A percentile compares a stretch with the other conserved stretches of the same genome.
These are phyloP conservation scores for Cyberlindnera bimundalis DNA, from an alignment of 805 yeast genomes.

Conservation along the genomic window DNA sequence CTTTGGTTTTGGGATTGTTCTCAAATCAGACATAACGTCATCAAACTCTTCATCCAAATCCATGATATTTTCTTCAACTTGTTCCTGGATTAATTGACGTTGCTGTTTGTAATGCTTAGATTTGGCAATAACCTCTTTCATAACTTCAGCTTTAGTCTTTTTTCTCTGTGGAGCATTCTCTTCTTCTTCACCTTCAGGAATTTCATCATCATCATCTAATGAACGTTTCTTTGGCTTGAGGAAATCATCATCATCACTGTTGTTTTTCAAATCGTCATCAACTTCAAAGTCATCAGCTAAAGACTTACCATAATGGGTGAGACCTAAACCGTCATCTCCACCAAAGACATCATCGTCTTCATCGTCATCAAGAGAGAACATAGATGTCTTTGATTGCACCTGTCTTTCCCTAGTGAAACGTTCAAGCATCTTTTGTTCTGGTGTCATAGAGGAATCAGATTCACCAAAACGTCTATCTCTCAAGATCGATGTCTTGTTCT, in stretches of 20 bases:
- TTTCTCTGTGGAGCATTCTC: slow-evolving; percentile 45
- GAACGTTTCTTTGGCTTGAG: slow-evolving; percentile 34
- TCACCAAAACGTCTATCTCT: slow-evolving; percentile 93
- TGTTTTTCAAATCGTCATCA: slow-evolving; percentile 39
- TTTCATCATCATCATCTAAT: slow-evolving; percentile 25
- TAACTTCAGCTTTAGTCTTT: slow-evolving; percentile 79
- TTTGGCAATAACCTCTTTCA: slow-evolving; percentile 82
- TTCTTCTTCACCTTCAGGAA: slow-evolving; percentile 37
- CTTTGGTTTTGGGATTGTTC: slow-evolving; percentile 32
- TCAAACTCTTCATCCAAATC: slow-evolving; percentile 74
- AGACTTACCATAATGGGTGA: slow-evolving; percentile 80
- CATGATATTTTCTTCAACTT: slow-evolving; percentile 55
- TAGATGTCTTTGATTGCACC: slow-evolving; percentile 48
- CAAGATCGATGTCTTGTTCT: slow-evolving; percentile 74
- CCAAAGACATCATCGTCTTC: slow-evolving; percentile 40
- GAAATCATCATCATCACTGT: slow-evolving; percentile 28
- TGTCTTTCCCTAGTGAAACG: slow-evolving; percentile 90
- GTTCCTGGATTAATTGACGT: slow-evolving; percentile 63
- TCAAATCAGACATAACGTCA: slow-evolving; percentile 59
- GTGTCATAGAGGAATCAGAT: slow-evolving; percentile 60
- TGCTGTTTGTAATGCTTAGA: slow-evolving; percentile 75
- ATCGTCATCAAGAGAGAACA: slow-evolving; percentile 65
- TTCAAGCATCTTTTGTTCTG: slow-evolving; percentile 92
- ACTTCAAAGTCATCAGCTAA: slow-evolving; percentile 55
- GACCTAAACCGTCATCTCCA: slow-evolving; percentile 30